Evolutionary conservation across 1,284 basidiomycete genomes (phyloP).

Genomic region (Puccinia novopanici): DNA sequence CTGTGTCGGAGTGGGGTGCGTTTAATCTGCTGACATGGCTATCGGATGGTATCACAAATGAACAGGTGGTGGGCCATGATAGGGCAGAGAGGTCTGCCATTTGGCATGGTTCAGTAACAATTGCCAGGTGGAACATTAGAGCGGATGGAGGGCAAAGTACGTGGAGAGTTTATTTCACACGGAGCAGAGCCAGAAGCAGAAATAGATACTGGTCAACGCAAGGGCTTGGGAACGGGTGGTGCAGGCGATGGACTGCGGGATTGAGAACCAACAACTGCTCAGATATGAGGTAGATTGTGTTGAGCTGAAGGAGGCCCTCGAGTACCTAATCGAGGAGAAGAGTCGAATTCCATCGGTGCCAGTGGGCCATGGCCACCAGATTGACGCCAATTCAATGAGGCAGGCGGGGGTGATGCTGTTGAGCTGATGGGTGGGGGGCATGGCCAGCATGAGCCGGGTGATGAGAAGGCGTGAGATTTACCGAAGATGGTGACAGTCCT

Average conservation of each 20-base stretch:
- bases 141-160: conserved; percentile 32
- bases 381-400: conserved; percentile 38
- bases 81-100: conserved; percentile 12
- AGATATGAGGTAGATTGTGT: conserved; percentile 44
- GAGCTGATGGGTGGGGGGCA: conserved; percentile 17
- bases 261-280: conserved; percentile 41
- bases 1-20: conserved; percentile 1
- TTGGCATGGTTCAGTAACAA: neutral
- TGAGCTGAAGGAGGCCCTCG: conserved; percentile 19
- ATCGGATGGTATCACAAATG: conserved; percentile 22
- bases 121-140: no score
- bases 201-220: conserved; percentile 24
- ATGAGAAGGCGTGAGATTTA: neutral
- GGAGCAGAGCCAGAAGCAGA: conserved; percentile 1
- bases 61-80: conserved; percentile 19
- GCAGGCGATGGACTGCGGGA: conserved; percentile 36
- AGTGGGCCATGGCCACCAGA: conserved; percentile 66
- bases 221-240: conserved; percentile 23
- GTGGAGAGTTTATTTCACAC: conserved; percentile 18
- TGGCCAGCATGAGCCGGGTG: conserved; percentile 21
- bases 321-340: conserved; percentile 59
- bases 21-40: conserved; percentile 9
- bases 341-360: conserved; percentile 80
- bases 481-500: neutral
- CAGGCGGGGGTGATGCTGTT: conserved; percentile 20